Conservation (phyloP, 805 yeast genomes). For the Saccharomyces eubayanus region DNA sequence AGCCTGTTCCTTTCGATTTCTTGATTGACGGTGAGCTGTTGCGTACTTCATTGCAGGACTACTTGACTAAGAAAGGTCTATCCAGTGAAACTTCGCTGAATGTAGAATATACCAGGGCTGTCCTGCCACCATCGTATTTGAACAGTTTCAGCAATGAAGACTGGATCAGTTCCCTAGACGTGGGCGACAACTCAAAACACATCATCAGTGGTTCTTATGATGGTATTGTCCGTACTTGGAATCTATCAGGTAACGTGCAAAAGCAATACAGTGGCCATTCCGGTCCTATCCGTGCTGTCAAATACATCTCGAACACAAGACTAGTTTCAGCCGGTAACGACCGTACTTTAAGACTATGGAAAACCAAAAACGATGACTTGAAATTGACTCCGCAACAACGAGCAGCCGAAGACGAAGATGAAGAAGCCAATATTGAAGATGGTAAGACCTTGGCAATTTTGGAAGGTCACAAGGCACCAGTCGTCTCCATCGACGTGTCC, state of each 20-base stretch:
- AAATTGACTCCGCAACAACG: conserved; percentile 2
- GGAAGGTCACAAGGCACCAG: conserved; percentile 85
- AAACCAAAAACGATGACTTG: conserved; percentile 39
- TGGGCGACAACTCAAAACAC: conserved; percentile 32
- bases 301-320: conserved; percentile 68
- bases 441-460: conserved; percentile 78
- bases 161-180: conserved; percentile 74
- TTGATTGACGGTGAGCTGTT: conserved; percentile 76
- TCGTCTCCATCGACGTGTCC: conserved; percentile 65
- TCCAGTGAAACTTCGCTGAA: conserved; percentile 73
- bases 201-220: conserved; percentile 89
- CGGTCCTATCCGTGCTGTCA: conserved; percentile 75
- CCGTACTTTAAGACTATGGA: conserved; percentile 84
- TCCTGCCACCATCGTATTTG: conserved; percentile 86
- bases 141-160: conserved; percentile 88
- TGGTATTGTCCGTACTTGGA: conserved; percentile 87
- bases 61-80: conserved; percentile 65
- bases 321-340: conserved; percentile 84
- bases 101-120: conserved; percentile 85
- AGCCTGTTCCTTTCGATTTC: conserved; percentile 86
- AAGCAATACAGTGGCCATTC: conserved; percentile 82
- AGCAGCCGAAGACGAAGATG: conserved; percentile 28
- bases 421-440: conserved; percentile 44
- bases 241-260: conserved; percentile 68
- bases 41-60: conserved; percentile 71